Conservation (phyloP, 1,139 yeast species). For the Zhuliangozyma blackwelliae region DNA sequence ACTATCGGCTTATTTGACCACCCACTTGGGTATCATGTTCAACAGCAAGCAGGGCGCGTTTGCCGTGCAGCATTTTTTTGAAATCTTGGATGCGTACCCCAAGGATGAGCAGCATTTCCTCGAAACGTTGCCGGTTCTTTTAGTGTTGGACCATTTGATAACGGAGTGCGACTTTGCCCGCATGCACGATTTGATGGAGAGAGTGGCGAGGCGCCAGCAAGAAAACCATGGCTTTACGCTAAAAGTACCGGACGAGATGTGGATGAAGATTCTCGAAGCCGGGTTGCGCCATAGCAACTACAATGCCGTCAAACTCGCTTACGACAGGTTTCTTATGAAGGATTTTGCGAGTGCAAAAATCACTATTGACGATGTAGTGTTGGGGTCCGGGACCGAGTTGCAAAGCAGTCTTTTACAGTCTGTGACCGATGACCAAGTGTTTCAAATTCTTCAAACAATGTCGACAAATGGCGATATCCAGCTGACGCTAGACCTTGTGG, state of each 20-base stretch:
- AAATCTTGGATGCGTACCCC: conserved; percentile 5
- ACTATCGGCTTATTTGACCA: conserved; percentile 14
- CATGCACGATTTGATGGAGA: background rate
- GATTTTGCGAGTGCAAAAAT: conserved; percentile 19
- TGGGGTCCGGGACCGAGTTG: conserved; percentile 7
- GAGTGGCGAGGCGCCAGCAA: background rate
- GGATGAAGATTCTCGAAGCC: conserved; percentile 21
- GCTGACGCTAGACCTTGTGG: conserved; percentile 32
- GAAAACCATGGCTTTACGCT: background rate
- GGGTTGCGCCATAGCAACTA: conserved; percentile 25
- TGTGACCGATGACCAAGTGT: conserved; percentile 14
- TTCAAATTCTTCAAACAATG: conserved; percentile 28
- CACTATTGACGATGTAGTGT: conserved; percentile 21
- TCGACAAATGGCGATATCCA: conserved; percentile 37
- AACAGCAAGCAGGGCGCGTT: conserved; percentile 21
- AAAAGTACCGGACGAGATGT: conserved; percentile 6
- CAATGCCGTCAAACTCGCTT: conserved; percentile 23
- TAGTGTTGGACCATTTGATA: background rate
- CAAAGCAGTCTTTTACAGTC: conserved; percentile 8
- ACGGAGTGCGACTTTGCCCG: background rate
- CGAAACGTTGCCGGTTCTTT: background rate
- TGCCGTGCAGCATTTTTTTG: conserved; percentile 20
- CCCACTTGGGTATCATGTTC: conserved; percentile 21
- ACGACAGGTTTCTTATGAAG: conserved; percentile 27
- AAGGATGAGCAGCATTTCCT: background rate